phyloP scores from a whole-genome alignment of 768 basidiomycete genomes.

The Leccinum fibrillosum region DNA sequence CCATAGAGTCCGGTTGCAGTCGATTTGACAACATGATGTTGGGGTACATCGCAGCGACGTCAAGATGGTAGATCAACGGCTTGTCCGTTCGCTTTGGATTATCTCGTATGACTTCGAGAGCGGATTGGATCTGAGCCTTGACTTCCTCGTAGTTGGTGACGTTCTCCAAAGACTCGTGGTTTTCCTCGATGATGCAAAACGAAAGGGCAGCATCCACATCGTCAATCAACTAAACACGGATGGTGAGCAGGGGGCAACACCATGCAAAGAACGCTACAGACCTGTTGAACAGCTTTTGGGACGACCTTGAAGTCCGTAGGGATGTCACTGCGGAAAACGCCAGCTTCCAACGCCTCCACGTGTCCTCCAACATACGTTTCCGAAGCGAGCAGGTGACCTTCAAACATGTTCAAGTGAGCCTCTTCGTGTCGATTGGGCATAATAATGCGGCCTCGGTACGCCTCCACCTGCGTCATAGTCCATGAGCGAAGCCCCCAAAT shows the following conservation, averaged over 20 bases:
- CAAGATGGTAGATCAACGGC: conserved; percentile 96
- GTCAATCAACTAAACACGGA: conserved; percentile 70
- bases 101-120: conserved; percentile 88
- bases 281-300: conserved; percentile 82
- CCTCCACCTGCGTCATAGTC: conserved; percentile 72
- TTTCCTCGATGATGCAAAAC: conserved; percentile 88
- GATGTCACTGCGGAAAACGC: conserved; percentile 97
- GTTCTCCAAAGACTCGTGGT: conserved; percentile 67
- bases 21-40: conserved; percentile 99
- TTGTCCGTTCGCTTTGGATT: conserved; percentile 85
- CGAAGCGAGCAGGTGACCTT: conserved; percentile 94
- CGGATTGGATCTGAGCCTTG: conserved; percentile 69
- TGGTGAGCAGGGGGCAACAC: neutral
- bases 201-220: conserved; percentile 89
- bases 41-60: conserved; percentile 99
- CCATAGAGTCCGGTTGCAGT: conserved; percentile 95
- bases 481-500: conserved; percentile 2
- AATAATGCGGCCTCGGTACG: conserved; percentile 85
- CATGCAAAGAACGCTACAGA: conserved; percentile 27
- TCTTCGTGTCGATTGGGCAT: conserved; percentile 99
- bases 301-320: conserved; percentile 92
- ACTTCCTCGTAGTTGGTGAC: conserved; percentile 97
- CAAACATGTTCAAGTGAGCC: conserved; percentile 84
- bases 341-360: conserved; percentile 97
- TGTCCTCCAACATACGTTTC: conserved; percentile 99